These are phyloP conservation scores for Xerocomus brunneocitrinus DNA, from an alignment of 768 basidiomycete species.

Conservation along the genomic window DNA sequence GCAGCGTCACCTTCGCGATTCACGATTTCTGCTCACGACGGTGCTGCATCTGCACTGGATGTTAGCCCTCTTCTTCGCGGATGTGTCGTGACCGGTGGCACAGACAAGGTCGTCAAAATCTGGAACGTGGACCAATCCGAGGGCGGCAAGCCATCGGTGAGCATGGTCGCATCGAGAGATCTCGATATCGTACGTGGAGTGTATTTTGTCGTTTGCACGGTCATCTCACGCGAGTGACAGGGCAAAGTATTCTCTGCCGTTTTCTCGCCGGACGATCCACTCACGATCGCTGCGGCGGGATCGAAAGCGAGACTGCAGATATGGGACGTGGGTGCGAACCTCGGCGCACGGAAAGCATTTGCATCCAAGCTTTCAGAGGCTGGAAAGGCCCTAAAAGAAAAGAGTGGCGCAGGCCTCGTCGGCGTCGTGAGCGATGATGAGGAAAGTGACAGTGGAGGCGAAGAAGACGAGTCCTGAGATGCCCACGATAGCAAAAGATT, in stretches of 20 bases:
- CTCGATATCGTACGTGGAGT: conserved; percentile 72
- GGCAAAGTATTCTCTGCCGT: conserved; percentile 93
- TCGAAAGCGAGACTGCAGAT: conserved; percentile 92
- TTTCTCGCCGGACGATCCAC: conserved; percentile 92
- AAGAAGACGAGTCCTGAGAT: conserved; percentile 51
- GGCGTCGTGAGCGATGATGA: conserved; percentile 70
- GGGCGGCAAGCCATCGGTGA: conserved; percentile 67
- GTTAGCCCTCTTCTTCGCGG: conserved; percentile 88
- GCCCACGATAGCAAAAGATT: conserved; percentile 1
- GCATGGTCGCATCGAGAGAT: conserved; percentile 82
- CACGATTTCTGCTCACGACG: conserved; percentile 91
- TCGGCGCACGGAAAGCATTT: conserved; percentile 79
- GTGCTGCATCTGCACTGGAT: conserved; percentile 83
- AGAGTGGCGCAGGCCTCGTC: conserved; percentile 59
- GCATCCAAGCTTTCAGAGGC: conserved; percentile 70
- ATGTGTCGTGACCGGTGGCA: conserved; percentile 89
- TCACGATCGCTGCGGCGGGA: conserved; percentile 91
- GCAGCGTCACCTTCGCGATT: conserved; percentile 69
- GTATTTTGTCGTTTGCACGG: neutral
- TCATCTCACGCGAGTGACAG: conserved; percentile 36
- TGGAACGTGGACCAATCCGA: conserved; percentile 83
- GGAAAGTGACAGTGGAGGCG: conserved; percentile 52
- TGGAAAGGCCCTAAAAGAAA: conserved; percentile 65
- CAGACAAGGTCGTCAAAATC: conserved; percentile 92
- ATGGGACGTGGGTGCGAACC: conserved; percentile 89